Base-by-base conservation (phyloP, 306 rosid species). In the Vachellia collinsii region DNA sequence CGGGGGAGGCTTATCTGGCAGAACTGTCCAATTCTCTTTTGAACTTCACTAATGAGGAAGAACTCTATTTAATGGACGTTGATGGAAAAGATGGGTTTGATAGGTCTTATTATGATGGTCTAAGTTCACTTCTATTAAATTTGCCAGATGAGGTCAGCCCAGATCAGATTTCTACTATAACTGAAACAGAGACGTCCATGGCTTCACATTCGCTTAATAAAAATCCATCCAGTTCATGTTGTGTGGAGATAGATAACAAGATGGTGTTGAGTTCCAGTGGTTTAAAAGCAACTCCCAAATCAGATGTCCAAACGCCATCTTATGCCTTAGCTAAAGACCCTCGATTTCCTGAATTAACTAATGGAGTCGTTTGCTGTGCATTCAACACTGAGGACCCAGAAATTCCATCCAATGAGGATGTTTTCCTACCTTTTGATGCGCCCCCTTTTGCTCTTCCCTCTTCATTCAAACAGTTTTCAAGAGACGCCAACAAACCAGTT, bases 11-110 rank as follows among this genome's bases (percentile, higher is more conserved):
- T 82, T 91, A 93, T 92, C 76, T 93, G 83, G 97, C 76, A 53
- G 97, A 92, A 78, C 61, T 93, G 85, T 90, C 99, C 70, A 83
- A 93, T 85, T 87, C 96, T 25, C 97, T 93, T 77, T 82, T 92
- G 66, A 85, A 92, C 87, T 90, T 93, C 74, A 85, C 92, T 43
- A 89, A 86, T 36, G 99, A 96, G 79, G 99, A 96, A 70, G 98
- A 92, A 77, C 89, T 90, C 46, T 82, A 77, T 80, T 80, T 85
- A 72, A 87, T 92, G 91, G 89, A 84, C 76, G 85, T 74, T 78
- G 94, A 87, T 72, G 92, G 82, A 72, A 86, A 86, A 68, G 98
- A 88, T 37, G 94, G 79, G 74, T 81, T 93, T 79, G 97, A 89
- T 80, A 93, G 86, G 81, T 87, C 97, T 48, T 91, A 87, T 86